phyloP scores from a whole-genome alignment of 2,329 filamentous ascomycete species.

The Talaromyces atroroseus region DNA sequence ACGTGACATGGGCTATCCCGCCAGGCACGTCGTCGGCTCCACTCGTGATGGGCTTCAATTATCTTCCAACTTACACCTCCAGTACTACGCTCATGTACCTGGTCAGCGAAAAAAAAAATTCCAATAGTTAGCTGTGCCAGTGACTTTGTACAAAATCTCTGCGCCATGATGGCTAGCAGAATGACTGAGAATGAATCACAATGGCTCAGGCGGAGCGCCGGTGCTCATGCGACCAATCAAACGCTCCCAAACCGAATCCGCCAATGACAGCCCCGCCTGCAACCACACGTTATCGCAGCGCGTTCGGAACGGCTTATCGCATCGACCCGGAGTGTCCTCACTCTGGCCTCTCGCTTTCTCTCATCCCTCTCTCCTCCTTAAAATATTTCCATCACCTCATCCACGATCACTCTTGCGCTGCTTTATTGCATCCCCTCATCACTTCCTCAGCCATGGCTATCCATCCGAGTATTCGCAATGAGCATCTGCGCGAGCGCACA shows the following conservation, averaged over 20 bases:
- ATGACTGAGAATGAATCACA: slow-evolving; percentile 10
- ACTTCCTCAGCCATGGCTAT: slow-evolving; percentile 34
- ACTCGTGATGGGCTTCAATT: neutral
- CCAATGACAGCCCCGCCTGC: slow-evolving; percentile 1
- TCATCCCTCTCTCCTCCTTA: neutral
- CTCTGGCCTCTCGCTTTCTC: neutral
- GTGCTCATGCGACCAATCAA: neutral
- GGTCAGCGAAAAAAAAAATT: no score
- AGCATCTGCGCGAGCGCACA: slow-evolving; percentile 20
- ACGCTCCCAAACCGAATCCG: neutral
- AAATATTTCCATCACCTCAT: neutral
- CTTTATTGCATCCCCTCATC: neutral
- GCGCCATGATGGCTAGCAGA: neutral
- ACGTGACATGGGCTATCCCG: neutral
- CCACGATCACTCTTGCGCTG: neutral
- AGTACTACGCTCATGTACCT: no score
- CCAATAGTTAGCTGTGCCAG: no score
- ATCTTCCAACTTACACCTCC: no score
- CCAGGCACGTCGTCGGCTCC: neutral
- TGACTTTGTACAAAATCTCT: neutral
- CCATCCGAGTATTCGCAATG: slow-evolving; percentile 31
- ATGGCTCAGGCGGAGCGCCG: slow-evolving; percentile 5
- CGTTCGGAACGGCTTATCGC: slow-evolving; percentile 8
- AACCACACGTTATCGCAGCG: slow-evolving; percentile 4
- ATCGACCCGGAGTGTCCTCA: neutral